Percentiles rank a stretch among this genome's conserved stretches.
Conservation (phyloP, 2,329 filamentous ascomycete species). For the Pezizomycotina sp. region DNA sequence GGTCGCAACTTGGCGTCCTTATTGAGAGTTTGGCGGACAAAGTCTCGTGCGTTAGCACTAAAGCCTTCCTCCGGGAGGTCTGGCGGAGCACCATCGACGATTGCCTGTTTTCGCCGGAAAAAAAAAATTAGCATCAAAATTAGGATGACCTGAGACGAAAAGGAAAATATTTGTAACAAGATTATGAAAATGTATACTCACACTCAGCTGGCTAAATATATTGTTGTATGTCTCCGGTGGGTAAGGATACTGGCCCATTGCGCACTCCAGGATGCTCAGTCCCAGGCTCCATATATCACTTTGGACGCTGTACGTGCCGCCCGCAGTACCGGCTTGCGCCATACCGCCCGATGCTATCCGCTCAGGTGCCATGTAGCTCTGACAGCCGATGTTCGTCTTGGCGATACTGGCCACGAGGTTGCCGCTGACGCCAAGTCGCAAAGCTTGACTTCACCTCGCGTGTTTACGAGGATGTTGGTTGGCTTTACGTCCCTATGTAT, state of each 20-base stretch:
- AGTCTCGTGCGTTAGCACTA: slow-evolving; percentile 64
- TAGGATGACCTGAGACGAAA: slow-evolving; percentile 12
- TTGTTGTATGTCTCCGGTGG: slow-evolving; percentile 95
- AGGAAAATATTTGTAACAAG: not conserved
- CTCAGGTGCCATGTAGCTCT: slow-evolving; percentile 98
- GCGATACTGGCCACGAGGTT: slow-evolving; percentile 95
- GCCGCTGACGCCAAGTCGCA: slow-evolving; percentile 92
- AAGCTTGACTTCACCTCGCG: slow-evolving; percentile 82
- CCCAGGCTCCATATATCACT: slow-evolving; percentile 97
- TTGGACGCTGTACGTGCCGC: slow-evolving; percentile 86
- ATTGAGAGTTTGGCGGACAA: slow-evolving; percentile 77
- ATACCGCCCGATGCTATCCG: slow-evolving; percentile 77
- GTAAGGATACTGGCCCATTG: slow-evolving; percentile 85
- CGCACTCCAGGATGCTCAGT: slow-evolving; percentile 87
- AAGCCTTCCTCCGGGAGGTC: slow-evolving; percentile 64
- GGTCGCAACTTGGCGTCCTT: slow-evolving; percentile 85
- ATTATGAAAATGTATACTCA: slow-evolving; percentile 38
- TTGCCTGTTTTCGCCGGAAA: too few species aligned
- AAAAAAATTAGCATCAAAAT: slow-evolving; percentile 6
- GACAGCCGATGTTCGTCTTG: slow-evolving; percentile 96
- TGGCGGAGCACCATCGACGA: slow-evolving; percentile 92
- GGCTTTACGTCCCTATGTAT: slow-evolving; percentile 98
- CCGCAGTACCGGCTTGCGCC: slow-evolving; percentile 40
- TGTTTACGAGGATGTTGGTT: slow-evolving; percentile 93
- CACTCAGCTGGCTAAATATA: slow-evolving; percentile 91